These are phyloP conservation scores for Alloteropsis semialata DNA, from an alignment of 176 grass and related monocot genomes.

Conservation along the genomic window DNA sequence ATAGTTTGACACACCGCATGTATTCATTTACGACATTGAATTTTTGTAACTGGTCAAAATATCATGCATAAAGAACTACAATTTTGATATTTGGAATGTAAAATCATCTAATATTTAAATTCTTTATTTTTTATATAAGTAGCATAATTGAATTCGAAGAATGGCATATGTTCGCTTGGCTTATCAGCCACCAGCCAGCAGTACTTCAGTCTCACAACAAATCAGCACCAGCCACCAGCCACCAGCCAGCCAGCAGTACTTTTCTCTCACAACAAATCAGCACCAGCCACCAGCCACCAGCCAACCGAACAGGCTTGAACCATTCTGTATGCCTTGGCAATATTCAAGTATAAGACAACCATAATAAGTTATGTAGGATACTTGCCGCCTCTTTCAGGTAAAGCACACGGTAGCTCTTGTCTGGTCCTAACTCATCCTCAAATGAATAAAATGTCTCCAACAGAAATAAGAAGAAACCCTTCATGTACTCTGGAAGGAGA, in stretches of 20 bases:
- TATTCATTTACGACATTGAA: neutral
- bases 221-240: too few relatives aligned
- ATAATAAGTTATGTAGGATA: neutral
- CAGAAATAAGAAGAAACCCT: constrained; percentile 22
- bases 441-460: constrained; percentile 39
- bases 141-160: neutral
- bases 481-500: constrained; percentile 35
- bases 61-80: neutral
- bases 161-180: too few relatives aligned
- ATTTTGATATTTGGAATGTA: neutral
- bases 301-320: too few relatives aligned
- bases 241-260: too few relatives aligned
- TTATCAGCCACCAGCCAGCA: too few relatives aligned
- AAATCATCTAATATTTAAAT: neutral
- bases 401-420: constrained; percentile 21
- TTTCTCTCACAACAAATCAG: too few relatives aligned
- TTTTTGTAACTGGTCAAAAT: neutral
- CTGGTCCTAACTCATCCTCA: constrained; percentile 26
- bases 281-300: too few relatives aligned
- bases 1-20: neutral
- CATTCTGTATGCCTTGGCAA: neutral
- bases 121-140: neutral
- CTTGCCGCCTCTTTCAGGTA: constrained; percentile 36
- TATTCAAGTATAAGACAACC: neutral
- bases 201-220: too few relatives aligned